These are phyloP conservation scores for Beverwykella pulmonaria DNA, from an alignment of 495 filamentous ascomycete species.

Conservation along the genomic window DNA sequence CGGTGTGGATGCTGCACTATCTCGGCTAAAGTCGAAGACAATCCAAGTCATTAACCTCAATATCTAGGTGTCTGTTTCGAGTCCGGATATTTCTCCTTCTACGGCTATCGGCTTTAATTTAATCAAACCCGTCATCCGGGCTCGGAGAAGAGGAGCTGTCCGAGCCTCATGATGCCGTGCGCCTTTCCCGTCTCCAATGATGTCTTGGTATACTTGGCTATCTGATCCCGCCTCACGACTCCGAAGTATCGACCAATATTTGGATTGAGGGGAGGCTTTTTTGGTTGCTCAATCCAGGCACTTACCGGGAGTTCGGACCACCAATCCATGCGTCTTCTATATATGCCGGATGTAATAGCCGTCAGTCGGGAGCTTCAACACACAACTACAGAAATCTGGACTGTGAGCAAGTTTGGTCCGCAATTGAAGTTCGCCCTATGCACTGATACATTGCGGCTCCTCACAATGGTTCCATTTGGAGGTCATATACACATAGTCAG, in stretches of 20 bases:
- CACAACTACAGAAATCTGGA: background rate
- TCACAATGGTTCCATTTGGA: conserved; percentile 4
- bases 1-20: conserved; percentile 1
- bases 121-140: conserved; percentile 5
- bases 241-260: background rate
- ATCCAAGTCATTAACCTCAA: background rate
- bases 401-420: background rate
- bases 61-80: background rate
- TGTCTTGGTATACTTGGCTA: conserved; percentile 18
- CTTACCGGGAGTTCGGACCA: background rate
- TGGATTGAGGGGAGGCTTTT: background rate
- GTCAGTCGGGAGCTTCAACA: background rate
- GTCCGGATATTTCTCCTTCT: background rate
- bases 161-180: conserved; percentile 9
- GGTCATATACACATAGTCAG: background rate
- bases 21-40: conserved; percentile 4
- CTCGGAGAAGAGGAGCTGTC: conserved; percentile 1
- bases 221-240: background rate
- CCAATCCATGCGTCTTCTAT: background rate
- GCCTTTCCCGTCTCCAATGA: background rate
- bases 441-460: background rate
- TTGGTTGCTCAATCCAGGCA: background rate
- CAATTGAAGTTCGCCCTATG: background rate
- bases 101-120: background rate
- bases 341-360: conserved; percentile 13